Evolutionary conservation across 768 basidiomycete genomes (phyloP).

Genomic region (Panaeolus cyanescens): DNA sequence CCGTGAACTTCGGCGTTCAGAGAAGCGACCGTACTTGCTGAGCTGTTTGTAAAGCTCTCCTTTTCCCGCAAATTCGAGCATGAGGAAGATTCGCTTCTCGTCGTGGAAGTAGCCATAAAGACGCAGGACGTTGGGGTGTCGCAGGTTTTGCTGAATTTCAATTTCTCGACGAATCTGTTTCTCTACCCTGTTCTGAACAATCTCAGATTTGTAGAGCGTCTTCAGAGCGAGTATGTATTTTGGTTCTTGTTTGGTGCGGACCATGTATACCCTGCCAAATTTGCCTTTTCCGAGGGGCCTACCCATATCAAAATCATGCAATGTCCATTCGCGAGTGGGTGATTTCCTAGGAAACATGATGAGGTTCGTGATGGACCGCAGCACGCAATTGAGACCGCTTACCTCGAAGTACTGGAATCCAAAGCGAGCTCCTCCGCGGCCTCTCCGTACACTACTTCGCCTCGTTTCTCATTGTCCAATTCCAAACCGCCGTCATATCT

Average conservation of each 20-base stretch:
- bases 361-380: neutral
- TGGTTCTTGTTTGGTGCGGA: slow-evolving; percentile 85
- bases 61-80: slow-evolving; percentile 97
- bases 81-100: slow-evolving; percentile 94
- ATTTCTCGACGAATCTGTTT: slow-evolving; percentile 98
- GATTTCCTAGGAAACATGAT: slow-evolving; percentile 41
- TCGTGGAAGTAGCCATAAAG: slow-evolving; percentile 99
- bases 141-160: slow-evolving; percentile 95
- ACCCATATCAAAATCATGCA: slow-evolving; percentile 91
- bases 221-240: slow-evolving; percentile 96
- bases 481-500: slow-evolving; percentile 98
- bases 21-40: slow-evolving; percentile 81
- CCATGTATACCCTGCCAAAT: slow-evolving; percentile 99
- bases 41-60: slow-evolving; percentile 98
- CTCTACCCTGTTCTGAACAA: slow-evolving; percentile 88
- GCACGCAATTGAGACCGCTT: slow-evolving; percentile 21
- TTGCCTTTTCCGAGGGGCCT: slow-evolving; percentile 98
- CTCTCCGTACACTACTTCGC: slow-evolving; percentile 73
- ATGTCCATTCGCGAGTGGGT: slow-evolving; percentile 83
- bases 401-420: slow-evolving; percentile 79
- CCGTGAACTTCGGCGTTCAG: slow-evolving; percentile 82
- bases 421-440: slow-evolving; percentile 81
- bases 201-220: slow-evolving; percentile 95
- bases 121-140: slow-evolving; percentile 93
- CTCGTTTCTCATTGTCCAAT: slow-evolving; percentile 78